Evolutionary conservation across 371 early-diverging fungal genomes (phyloP).

Genomic region (Batrachochytrium dendrobatidis): DNA sequence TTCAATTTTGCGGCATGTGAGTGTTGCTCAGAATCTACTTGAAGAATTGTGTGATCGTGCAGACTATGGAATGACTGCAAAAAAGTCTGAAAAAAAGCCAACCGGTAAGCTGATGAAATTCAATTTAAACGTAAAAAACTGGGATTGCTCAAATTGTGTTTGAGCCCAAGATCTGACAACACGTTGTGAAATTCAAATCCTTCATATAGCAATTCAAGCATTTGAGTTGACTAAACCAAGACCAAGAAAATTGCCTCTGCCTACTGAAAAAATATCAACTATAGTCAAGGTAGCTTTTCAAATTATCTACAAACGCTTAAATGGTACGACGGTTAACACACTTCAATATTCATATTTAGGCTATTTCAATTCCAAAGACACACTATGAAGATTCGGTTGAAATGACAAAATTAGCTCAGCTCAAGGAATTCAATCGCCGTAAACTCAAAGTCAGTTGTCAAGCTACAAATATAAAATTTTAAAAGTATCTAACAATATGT

Average conservation of each 20-base stretch:
- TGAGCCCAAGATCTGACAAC: neutral
- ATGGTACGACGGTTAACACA: neutral
- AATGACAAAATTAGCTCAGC: neutral
- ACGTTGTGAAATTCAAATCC: neutral
- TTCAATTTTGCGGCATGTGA: conserved; percentile 20
- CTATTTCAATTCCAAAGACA: conserved; percentile 30
- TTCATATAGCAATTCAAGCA: conserved; percentile 28
- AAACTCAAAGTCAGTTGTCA: neutral
- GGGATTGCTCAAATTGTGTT: too few relatives aligned
- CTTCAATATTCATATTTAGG: conserved; percentile 15
- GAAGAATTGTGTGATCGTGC: conserved; percentile 19
- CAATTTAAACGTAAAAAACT: too few relatives aligned
- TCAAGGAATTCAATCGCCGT: neutral
- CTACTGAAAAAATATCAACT: conserved; percentile 21
- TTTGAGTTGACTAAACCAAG: conserved; percentile 34
- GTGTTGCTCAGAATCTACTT: conserved; percentile 16
- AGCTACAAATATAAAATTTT: too few relatives aligned
- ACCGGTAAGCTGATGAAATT: conserved; percentile 20
- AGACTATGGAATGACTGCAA: conserved; percentile 29
- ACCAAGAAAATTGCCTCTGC: conserved; percentile 28
- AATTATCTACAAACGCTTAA: neutral
- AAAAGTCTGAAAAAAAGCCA: conserved; percentile 21
- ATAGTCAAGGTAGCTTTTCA: conserved; percentile 19
- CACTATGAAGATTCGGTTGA: conserved; percentile 18
- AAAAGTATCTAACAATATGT: too few relatives aligned